Conservation (phyloP, 352 stramenopile species). For the Aphanomyces astaci region DNA sequence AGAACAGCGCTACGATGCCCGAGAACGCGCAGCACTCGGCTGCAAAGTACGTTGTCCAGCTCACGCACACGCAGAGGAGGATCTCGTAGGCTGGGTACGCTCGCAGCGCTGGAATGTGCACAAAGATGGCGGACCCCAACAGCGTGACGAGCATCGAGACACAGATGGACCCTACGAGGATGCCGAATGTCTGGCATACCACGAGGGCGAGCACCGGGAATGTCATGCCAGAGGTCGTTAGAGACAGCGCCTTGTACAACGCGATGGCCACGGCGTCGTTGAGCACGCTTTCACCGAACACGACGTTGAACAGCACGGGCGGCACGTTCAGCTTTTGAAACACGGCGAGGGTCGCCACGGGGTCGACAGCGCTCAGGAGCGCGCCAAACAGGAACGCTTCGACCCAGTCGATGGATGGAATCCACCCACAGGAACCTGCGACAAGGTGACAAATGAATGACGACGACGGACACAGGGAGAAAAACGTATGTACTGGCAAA, state of each 20-base stretch:
- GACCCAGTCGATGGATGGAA: conserved; percentile 34
- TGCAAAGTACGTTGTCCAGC: conserved; percentile 5
- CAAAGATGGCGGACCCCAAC: not conserved
- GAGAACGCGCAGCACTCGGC: conserved; percentile 18
- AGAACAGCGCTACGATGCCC: conserved; percentile 62
- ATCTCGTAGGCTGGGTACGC: conserved; percentile 8
- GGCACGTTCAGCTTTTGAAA: conserved; percentile 33
- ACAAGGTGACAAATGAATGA: not conserved
- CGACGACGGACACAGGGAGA: not conserved
- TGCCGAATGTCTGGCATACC: conserved; percentile 4
- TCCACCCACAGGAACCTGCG: conserved; percentile 3
- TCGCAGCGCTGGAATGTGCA: not conserved
- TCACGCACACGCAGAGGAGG: not conserved
- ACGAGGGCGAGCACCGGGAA: not conserved
- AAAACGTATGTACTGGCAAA: not conserved
- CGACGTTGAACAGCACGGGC: conserved; percentile 55
- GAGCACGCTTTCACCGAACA: conserved; percentile 63
- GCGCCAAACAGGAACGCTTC: conserved; percentile 51
- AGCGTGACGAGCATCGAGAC: conserved; percentile 5
- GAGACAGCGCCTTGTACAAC: conserved; percentile 42
- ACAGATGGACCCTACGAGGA: conserved; percentile 11
- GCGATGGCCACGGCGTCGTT: conserved; percentile 62
- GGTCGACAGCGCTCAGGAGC: conserved; percentile 55
- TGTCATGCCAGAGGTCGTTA: conserved; percentile 12
- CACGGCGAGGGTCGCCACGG: conserved; percentile 47